Base-by-base conservation (phyloP, 108 stramenopile genomes). In the Skeletonema potamos region DNA sequence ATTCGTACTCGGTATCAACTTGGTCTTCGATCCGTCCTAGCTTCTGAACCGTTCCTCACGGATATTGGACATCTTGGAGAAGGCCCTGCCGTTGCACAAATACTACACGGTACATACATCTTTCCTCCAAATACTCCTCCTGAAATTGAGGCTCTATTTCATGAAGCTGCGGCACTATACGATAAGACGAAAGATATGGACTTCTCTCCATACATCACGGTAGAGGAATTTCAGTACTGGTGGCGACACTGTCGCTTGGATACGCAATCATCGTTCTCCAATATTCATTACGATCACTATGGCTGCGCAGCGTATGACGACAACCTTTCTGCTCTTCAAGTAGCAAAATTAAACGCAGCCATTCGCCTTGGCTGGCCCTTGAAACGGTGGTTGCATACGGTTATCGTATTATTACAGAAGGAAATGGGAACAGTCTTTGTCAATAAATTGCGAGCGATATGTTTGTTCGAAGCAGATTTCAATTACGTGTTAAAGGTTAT, bases 381-480 rank as follows among this genome's bases (percentile, higher is more conserved):
- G 24, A 1, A 34, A 2, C 56, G 70, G 6, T 78, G 77, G 77
- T 17, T 36, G 20, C 17, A 9, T 34, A 28, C 64, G 0, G 30
- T 78, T 5, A 78, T 64, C 6, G 64, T 78, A 0, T 44, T 78
- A 8, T 58, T 78, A 1, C 64, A 78, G 30, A 78, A 78, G 9
- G 59, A 70, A 13, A 13, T 70, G 22, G 77, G 77, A 3, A 71
- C 46, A 10, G 58, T 60, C 0, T 66, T 54, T 15, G 20, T 71
- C 6, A 51, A 78, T 28, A 70, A 70, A 26, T 41, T 77, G 1
- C 34, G 62, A 5, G 76, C 68, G 18, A 77, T 77, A 0, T 69
- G 68, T 27, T 39, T 77, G 0, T 46, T 77, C 3, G 68, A 76
- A 30, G 74, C 60, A 13, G 74, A 76, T 56, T 76, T 76, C 60